Evolutionary conservation across 495 filamentous ascomycete species (phyloP).

Genomic region (Ascodesmis nigricans): DNA sequence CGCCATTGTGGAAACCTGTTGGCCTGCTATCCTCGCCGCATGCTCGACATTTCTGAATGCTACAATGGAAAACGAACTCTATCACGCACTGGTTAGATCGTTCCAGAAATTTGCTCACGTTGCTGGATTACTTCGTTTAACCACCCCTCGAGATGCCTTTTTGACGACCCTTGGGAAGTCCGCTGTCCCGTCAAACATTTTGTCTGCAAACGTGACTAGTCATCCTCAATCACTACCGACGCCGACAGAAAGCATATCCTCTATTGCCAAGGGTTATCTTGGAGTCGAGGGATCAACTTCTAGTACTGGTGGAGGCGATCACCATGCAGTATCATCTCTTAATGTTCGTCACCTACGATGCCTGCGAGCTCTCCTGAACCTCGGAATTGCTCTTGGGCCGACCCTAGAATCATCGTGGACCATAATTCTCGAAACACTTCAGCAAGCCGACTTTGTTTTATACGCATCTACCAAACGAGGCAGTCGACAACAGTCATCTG

Average conservation of each 20-base stretch:
- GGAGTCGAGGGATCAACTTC: constrained; percentile 27
- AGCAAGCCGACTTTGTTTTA: constrained; percentile 73
- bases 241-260: constrained; percentile 34
- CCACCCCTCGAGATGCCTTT: constrained; percentile 80
- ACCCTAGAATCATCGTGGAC: constrained; percentile 68
- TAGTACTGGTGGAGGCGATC: constrained; percentile 31
- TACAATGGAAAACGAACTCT: constrained; percentile 80
- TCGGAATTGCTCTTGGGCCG: constrained; percentile 85
- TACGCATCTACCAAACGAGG: constrained; percentile 27
- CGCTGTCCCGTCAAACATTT: constrained; percentile 57
- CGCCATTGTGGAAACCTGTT: constrained; percentile 69
- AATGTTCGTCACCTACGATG: constrained; percentile 80
- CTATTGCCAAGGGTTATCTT: constrained; percentile 39
- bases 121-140: constrained; percentile 61
- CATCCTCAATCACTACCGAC: no score
- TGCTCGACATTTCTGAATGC: constrained; percentile 90
- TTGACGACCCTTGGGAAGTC: constrained; percentile 83
- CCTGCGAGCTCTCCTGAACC: constrained; percentile 67
- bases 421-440: constrained; percentile 73
- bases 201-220: constrained; percentile 39
- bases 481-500: constrained; percentile 16
- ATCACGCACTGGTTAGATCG: constrained; percentile 73
- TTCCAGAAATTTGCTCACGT: constrained; percentile 95
- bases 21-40: constrained; percentile 82
- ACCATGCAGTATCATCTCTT: constrained; percentile 29